Percentiles rank a stretch among this genome's conserved stretches.
phyloP scores from a whole-genome alignment of 768 basidiomycete genomes.

The Pulveroboletus sp. region DNA sequence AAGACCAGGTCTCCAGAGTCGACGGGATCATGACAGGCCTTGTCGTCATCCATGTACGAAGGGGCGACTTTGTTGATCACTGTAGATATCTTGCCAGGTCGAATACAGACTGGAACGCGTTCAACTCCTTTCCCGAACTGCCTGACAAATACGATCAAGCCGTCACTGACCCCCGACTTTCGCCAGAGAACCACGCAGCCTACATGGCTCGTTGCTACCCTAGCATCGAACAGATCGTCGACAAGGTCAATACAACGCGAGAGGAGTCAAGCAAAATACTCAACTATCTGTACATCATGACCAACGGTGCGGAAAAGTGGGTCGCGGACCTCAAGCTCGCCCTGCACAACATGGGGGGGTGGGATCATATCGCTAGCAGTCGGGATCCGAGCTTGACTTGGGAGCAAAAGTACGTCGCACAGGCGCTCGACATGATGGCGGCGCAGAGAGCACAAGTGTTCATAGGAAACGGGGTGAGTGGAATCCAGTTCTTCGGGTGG shows the following conservation, averaged over 20 bases:
- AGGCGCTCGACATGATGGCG: conserved; percentile 1
- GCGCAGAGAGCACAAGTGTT: background rate
- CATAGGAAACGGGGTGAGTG: background rate
- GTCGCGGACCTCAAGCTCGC: background rate
- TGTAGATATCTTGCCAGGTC: background rate
- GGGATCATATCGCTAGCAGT: background rate
- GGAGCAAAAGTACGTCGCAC: background rate
- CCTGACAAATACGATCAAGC: background rate
- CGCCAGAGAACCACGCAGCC: background rate
- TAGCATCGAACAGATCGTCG: background rate
- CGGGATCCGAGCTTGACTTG: background rate
- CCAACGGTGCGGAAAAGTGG: background rate
- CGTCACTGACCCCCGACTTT: background rate
- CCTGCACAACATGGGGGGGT: background rate
- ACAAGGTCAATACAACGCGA: background rate
- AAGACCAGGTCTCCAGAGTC: no score
- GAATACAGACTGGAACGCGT: background rate
- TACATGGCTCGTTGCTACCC: background rate
- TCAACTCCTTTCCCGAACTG: background rate
- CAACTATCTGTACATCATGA: background rate
- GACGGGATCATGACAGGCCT: background rate
- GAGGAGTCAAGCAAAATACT: background rate
- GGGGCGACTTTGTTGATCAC: background rate
- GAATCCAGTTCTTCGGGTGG: no score
- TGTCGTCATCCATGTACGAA: background rate